Base-by-base conservation (phyloP, 2,329 filamentous ascomycete genomes). In the Aspergillus sp. region DNA sequence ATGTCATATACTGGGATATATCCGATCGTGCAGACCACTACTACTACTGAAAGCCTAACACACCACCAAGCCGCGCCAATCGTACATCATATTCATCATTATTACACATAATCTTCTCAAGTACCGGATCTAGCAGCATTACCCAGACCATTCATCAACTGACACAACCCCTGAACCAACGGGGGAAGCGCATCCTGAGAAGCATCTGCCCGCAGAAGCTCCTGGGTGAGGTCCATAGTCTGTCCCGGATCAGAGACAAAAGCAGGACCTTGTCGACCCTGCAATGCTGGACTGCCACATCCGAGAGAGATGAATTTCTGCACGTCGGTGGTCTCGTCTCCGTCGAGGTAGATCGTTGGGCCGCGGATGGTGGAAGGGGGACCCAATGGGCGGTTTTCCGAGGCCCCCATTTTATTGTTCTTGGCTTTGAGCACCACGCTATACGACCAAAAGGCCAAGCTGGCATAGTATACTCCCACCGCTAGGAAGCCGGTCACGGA, bases 391-490 rank as follows among this genome's bases (percentile, higher is more conserved):
- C 25, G 50, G 45, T 23, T 28, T 17, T 51, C 43, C 8, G 48
- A 45, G 5, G 41, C 28, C 15, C 50, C 36, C 21, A 49, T 17
- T 50, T 60, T 55, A 2, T 50, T 48, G 23, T 51, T 36, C 65
- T 72, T 70, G 13, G 83, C 80, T 63, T 78, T 75, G 19, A 77
- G 80, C 5, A 88, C 79, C 0, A 91, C 84, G 0, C 88, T 87
- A 65, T 89, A 90, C 0, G 84, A 84, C 90, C 90, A 92, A 43
- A 91, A 77, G 0, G 86, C 85, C 4, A 92, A 78, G 12, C 84
- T 84, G 1, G 89, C 88, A 68, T 91, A 89, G 69, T 91, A 89
- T 0, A 91, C 82, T 0, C 85, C 86, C 6, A 91, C 84, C 0
- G 88, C 87, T 63, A 86, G 85, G 70, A 91, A 91, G 63, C 89